Conservation (phyloP, 2,329 filamentous ascomycete genomes). For the Talaromyces rugulosus region DNA sequence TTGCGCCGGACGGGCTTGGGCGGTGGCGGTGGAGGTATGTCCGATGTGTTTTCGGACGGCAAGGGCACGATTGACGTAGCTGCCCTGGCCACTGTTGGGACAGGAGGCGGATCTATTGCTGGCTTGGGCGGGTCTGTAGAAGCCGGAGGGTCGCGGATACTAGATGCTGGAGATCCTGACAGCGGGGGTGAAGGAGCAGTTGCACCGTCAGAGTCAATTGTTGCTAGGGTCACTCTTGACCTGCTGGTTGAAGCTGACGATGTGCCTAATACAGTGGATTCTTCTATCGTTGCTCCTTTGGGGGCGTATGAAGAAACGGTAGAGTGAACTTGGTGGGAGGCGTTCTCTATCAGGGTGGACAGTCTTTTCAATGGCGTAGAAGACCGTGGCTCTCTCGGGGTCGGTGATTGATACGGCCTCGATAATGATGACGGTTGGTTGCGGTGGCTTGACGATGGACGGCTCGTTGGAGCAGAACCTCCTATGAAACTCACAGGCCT, state of each 20-base stretch:
- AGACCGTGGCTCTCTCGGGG: background rate
- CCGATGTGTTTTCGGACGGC: background rate
- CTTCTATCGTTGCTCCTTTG: background rate
- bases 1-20: conserved; percentile 2
- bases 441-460: conserved; percentile 4
- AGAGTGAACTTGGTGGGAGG: background rate
- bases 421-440: conserved; percentile 6
- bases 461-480: background rate
- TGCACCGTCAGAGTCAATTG: background rate
- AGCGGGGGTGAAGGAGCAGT: background rate
- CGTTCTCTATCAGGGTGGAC: conserved; percentile 1
- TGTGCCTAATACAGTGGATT: background rate
- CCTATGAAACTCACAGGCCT: background rate
- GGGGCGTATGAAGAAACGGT: background rate
- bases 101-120: background rate
- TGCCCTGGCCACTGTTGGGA: background rate
- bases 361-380: background rate
- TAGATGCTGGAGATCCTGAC: background rate
- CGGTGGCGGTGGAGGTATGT: background rate
- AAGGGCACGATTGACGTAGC: background rate
- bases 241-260: conserved; percentile 7
- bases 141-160: background rate
- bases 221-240: conserved; percentile 2
- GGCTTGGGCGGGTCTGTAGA: background rate
- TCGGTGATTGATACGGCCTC: background rate